Conservation (phyloP, 495 filamentous ascomycete genomes). For the Penicillium subrubescens region DNA sequence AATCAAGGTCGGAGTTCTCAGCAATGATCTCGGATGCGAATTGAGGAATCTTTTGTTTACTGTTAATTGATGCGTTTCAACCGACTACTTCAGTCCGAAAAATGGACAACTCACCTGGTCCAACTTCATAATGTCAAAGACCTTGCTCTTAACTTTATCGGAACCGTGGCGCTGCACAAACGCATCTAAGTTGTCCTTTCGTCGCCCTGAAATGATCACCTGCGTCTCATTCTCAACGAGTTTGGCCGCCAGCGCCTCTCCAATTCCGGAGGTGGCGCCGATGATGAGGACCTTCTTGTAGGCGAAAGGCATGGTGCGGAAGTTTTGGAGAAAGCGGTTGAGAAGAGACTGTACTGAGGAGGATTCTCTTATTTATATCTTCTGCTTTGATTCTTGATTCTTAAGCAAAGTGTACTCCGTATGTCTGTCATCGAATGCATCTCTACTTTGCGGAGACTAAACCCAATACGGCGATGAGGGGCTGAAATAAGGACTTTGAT, state of each 20-base stretch:
- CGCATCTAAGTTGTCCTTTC: slow-evolving; percentile 64
- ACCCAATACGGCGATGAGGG: not conserved
- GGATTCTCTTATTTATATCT: not conserved
- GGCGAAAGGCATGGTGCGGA: slow-evolving; percentile 22
- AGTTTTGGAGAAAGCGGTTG: not conserved
- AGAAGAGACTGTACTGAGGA: not conserved
- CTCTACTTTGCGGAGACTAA: slow-evolving; percentile 16
- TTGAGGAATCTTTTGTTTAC: slow-evolving; percentile 25
- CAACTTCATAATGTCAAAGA: slow-evolving; percentile 67
- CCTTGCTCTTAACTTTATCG: slow-evolving; percentile 52
- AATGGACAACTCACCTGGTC: slow-evolving; percentile 46
- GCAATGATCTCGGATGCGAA: slow-evolving; percentile 46
- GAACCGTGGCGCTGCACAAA: slow-evolving; percentile 61
- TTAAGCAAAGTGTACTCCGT: not conserved
- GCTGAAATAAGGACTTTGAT: not conserved
- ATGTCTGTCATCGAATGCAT: not conserved
- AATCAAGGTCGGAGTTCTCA: slow-evolving; percentile 56
- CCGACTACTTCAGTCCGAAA: too few relatives aligned
- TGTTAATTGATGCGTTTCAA: not conserved
- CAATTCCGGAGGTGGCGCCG: slow-evolving; percentile 74
- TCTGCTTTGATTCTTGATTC: not conserved
- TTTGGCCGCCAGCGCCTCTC: slow-evolving; percentile 62
- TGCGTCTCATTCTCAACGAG: slow-evolving; percentile 61
- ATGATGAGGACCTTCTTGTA: slow-evolving; percentile 73
- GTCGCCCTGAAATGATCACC: slow-evolving; percentile 65